Percentiles rank a stretch among this genome's conserved stretches.
phyloP scores from a whole-genome alignment of 768 basidiomycete species.

The Tylopilus plumbeoviolaceoides region DNA sequence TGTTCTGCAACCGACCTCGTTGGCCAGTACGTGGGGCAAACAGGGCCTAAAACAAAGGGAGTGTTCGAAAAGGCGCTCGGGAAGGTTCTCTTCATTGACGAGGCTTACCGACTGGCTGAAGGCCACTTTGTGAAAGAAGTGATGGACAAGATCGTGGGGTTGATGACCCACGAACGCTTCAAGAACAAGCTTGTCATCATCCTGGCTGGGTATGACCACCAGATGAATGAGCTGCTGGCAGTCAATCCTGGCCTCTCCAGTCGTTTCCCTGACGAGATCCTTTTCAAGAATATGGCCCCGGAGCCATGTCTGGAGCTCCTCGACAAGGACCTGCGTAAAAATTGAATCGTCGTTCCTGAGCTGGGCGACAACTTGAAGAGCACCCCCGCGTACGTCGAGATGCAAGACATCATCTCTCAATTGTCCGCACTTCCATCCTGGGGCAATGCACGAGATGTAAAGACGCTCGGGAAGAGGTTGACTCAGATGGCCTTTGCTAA shows the following conservation, averaged over 20 bases:
- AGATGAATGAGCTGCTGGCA: slow-evolving; percentile 58
- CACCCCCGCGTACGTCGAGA: slow-evolving; percentile 13
- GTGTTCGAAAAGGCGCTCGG: slow-evolving; percentile 65
- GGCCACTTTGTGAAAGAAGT: slow-evolving; percentile 71
- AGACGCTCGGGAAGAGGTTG: slow-evolving; percentile 50
- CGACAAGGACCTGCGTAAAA: slow-evolving; percentile 42
- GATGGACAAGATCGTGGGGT: slow-evolving; percentile 66
- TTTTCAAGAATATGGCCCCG: slow-evolving; percentile 52
- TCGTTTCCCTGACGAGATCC: slow-evolving; percentile 62
- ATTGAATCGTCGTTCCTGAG: slow-evolving; percentile 35
- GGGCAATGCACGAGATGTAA: slow-evolving; percentile 69
- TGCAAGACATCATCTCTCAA: slow-evolving; percentile 38
- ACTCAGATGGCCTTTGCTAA: slow-evolving; percentile 36
- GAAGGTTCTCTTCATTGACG: slow-evolving; percentile 68
- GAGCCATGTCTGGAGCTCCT: slow-evolving; percentile 52
- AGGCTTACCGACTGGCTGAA: slow-evolving; percentile 62
- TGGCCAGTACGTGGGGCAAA: slow-evolving; percentile 68
- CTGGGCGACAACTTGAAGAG: slow-evolving; percentile 26
- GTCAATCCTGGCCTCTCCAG: slow-evolving; percentile 66
- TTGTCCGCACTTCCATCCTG: slow-evolving; percentile 50
- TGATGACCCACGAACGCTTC: slow-evolving; percentile 57
- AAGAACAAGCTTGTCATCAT: slow-evolving; percentile 62
- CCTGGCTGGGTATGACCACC: slow-evolving; percentile 65
- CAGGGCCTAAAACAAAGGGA: slow-evolving; percentile 61
- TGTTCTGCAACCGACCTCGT: slow-evolving; percentile 71